These are phyloP conservation scores for Paramecium pentaurelia DNA, from an alignment of 73 alveolate species.

Conservation along the genomic window DNA sequence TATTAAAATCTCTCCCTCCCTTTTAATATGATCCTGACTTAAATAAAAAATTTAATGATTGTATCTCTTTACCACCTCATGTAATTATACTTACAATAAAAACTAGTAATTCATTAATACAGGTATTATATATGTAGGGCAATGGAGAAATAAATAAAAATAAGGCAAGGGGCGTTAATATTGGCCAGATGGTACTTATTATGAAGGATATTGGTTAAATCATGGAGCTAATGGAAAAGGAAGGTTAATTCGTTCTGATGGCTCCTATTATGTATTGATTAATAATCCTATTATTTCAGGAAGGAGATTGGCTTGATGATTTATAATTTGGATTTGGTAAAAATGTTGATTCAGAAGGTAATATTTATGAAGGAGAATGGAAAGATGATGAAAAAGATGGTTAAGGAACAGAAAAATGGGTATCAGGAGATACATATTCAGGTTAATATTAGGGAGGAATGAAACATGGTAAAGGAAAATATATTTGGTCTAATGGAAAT, in stretches of 20 bases:
- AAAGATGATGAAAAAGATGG: slow-evolving; percentile 81
- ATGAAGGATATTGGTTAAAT: slow-evolving; percentile 81
- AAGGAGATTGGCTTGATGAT: slow-evolving; percentile 86
- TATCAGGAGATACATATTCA: slow-evolving; percentile 70
- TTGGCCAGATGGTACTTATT: slow-evolving; percentile 72
- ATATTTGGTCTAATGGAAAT: slow-evolving; percentile 52
- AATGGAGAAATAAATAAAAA: slow-evolving; percentile 63
- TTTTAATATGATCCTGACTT: neutral
- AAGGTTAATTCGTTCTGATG: slow-evolving; percentile 70
- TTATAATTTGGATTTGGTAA: slow-evolving; percentile 63
- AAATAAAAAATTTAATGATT: neutral
- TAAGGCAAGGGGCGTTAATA: slow-evolving; percentile 66
- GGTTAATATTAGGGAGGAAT: slow-evolving; percentile 64
- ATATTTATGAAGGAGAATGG: slow-evolving; percentile 82
- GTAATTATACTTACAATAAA: neutral
- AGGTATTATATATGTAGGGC: slow-evolving; percentile 75
- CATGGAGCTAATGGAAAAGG: slow-evolving; percentile 58
- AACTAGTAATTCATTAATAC: neutral
- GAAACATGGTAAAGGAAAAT: slow-evolving; percentile 57
- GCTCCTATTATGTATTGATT: slow-evolving; percentile 66
- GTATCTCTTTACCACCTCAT: neutral
- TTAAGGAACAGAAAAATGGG: slow-evolving; percentile 81
- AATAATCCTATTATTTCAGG: neutral
- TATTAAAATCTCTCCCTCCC: neutral
- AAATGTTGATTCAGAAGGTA: slow-evolving; percentile 54